Evolutionary conservation across 2,329 filamentous ascomycete species (phyloP), one percentile per base, ranked within the genome.

Genomic region (Ophiocordyceps polyrhachis-furcata): DNA sequence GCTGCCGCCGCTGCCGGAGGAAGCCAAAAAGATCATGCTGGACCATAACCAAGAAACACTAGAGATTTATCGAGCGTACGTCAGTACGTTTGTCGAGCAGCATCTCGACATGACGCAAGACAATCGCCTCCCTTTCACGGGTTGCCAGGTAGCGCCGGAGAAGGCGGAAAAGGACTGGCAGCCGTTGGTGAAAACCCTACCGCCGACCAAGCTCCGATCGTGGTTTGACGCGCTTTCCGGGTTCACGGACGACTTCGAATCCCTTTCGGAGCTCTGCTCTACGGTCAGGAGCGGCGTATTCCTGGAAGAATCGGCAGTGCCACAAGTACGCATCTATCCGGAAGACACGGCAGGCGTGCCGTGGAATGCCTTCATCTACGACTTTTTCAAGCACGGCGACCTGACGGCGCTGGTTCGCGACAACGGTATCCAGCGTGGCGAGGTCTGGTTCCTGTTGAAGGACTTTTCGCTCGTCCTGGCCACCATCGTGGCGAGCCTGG

Each of bases 361-460:
- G 0, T 66, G 77, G 48, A 84, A 84, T 50, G 76, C 77, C 0
- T 83, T 83, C 53, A 61, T 88, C 1, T 76, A 80, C 48, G 81
- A 88, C 57, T 89, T 87, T 60, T 87, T 75, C 67, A 82, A 76
- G 58, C 78, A 88, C 52, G 82, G 81, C 4, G 74, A 80, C 53
- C 57, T 78, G 20, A 56, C 66, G 1, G 70, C 75, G 0, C 62
- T 88, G 2, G 71, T 73, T 13, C 62, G 58, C 0, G 79, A 76
- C 28, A 88, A 89, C 55, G 67, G 70, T 3, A 77, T 89, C 54
- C 74, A 73, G 41, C 62, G 64, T 1, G 72, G 74, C 5, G 79
- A 86, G 42, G 68, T 84, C 9, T 88, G 82, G 83, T 87, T 81
- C 53, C 55, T 71, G 2, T 65, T 87, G 2, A 83, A 85, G 42